Conservation (phyloP, 768 basidiomycete species). For the Aureoboletus auriporus region DNA sequence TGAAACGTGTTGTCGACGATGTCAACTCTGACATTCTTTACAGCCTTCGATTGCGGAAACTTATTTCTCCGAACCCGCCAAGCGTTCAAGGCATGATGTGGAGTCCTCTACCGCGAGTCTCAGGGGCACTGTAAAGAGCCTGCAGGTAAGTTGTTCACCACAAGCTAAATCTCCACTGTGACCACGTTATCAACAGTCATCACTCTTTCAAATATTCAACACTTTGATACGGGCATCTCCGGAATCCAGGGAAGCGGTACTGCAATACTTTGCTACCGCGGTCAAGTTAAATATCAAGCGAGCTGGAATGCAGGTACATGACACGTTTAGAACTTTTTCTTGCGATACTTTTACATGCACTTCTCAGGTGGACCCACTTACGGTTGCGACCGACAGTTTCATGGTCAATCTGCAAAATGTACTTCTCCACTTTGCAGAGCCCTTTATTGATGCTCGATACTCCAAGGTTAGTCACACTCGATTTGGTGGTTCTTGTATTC, state of each 20-base stretch:
- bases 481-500: not conserved
- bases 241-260: conserved; percentile 72
- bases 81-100: conserved; percentile 66
- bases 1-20: too few relatives aligned
- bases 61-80: conserved; percentile 86
- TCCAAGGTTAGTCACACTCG: conserved; percentile 57
- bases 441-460: conserved; percentile 90
- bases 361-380: conserved; percentile 70
- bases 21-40: conserved; percentile 2
- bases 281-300: conserved; percentile 77
- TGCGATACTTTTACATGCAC: not conserved
- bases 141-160: conserved; percentile 55
- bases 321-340: not conserved
- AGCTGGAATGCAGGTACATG: conserved; percentile 81
- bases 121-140: conserved; percentile 76
- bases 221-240: conserved; percentile 80
- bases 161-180: not conserved
- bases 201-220: conserved; percentile 87
- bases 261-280: conserved; percentile 76
- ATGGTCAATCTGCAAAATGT: conserved; percentile 89
- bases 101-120: conserved; percentile 83
- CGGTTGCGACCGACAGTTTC: conserved; percentile 88
- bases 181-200: conserved; percentile 32
- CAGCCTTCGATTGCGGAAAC: conserved; percentile 73
- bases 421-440: conserved; percentile 82